Evolutionary conservation across 306 rosid genomes (phyloP).

Genomic region (Ceratonia siliqua): DNA sequence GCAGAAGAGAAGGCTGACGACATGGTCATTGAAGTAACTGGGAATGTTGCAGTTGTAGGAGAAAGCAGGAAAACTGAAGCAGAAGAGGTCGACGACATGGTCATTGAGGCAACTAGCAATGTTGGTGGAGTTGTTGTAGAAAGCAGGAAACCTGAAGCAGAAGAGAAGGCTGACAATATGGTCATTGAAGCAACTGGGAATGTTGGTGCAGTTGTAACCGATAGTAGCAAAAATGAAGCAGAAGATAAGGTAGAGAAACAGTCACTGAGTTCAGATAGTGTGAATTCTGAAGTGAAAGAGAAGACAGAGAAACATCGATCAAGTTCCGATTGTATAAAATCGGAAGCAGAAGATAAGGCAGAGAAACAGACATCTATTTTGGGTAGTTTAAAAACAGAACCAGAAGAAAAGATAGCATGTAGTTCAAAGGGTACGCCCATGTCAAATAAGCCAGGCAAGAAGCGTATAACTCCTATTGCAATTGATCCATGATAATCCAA

Average conservation of each 20-base stretch:
- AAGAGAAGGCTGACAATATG: conserved; percentile 23
- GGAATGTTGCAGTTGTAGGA: conserved; percentile 19
- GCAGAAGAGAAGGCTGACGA: conserved; percentile 32
- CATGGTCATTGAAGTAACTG: conserved; percentile 38
- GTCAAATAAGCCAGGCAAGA: conserved; percentile 19
- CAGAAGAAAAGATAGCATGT: not conserved
- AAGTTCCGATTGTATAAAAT: not conserved
- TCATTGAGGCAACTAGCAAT: not conserved
- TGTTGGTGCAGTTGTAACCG: not conserved
- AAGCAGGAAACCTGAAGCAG: conserved; percentile 23
- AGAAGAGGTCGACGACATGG: conserved; percentile 33
- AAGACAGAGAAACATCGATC: not conserved
- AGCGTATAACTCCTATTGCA: conserved; percentile 23
- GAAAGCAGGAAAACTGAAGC: conserved; percentile 36
- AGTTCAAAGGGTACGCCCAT: not conserved
- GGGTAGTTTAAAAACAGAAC: not conserved
- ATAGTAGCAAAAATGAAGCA: conserved; percentile 27
- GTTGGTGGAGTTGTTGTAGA: not conserved
- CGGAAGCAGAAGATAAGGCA: not conserved
- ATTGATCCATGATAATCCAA: conserved; percentile 11
- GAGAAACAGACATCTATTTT: not conserved
- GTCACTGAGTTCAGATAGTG: not conserved
- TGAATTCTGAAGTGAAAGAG: not conserved
- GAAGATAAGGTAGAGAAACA: not conserved
- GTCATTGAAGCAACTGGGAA: conserved; percentile 24